These are phyloP conservation scores for Lentinula boryana DNA, from an alignment of 768 basidiomycete species.

Conservation along the genomic window DNA sequence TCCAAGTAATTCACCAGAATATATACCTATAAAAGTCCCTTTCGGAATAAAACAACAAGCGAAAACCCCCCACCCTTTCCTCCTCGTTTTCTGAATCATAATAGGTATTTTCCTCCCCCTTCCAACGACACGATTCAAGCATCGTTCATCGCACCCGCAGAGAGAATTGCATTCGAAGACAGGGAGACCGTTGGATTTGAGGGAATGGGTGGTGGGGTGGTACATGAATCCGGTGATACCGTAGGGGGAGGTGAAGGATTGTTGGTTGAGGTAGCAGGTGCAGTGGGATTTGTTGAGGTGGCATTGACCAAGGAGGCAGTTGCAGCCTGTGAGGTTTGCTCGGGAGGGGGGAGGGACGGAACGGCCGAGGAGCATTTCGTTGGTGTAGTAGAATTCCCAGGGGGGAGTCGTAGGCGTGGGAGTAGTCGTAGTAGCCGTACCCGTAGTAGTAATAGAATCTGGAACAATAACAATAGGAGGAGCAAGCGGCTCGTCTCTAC, in stretches of 20 bases:
- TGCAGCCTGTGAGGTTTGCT: conserved; percentile 56
- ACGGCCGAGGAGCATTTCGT: conserved; percentile 69
- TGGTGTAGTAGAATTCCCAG: conserved; percentile 90
- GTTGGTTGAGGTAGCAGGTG: conserved; percentile 59
- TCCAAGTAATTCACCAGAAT: conserved; percentile 77
- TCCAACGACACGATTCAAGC: conserved; percentile 85
- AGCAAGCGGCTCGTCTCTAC: conserved; percentile 60
- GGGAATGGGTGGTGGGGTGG: conserved; percentile 41
- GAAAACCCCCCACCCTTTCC: conserved; percentile 92
- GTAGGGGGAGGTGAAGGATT: conserved; percentile 27
- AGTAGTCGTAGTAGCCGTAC: conserved; percentile 18
- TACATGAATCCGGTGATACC: conserved; percentile 55
- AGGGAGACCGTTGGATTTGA: conserved; percentile 48
- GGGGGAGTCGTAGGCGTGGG: too few species aligned
- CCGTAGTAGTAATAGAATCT: too few species aligned
- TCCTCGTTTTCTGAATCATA: conserved; percentile 59
- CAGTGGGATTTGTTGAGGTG: conserved; percentile 72
- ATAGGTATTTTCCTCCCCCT: conserved; percentile 50
- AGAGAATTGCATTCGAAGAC: conserved; percentile 85
- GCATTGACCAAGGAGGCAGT: conserved; percentile 52
- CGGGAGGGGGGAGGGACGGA: conserved; percentile 64
- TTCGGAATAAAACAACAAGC: conserved; percentile 55
- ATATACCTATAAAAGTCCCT: conserved; percentile 77
- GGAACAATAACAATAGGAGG: too few species aligned
- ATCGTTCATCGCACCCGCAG: conserved; percentile 78